phyloP scores from a whole-genome alignment of 768 basidiomycete genomes.

The Lactifluus subvellereus region DNA sequence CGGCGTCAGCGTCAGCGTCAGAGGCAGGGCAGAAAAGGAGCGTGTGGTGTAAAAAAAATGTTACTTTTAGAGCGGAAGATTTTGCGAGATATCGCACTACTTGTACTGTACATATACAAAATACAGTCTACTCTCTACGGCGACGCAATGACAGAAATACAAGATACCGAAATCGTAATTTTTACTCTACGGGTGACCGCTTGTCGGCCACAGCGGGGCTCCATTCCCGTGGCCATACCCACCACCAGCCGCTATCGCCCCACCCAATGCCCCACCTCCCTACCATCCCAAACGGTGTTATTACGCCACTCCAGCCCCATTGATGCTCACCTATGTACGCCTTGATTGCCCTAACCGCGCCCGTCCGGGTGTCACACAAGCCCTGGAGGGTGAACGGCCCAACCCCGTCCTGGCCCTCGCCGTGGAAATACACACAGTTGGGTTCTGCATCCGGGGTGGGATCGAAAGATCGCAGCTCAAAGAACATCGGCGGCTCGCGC shows the following conservation, averaged over 20 bases:
- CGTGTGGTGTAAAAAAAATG: neutral
- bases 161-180: too few species aligned
- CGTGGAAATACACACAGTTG: neutral
- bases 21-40: conserved; percentile 29
- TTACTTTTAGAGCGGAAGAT: neutral
- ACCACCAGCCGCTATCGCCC: neutral
- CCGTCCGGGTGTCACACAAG: neutral
- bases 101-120: too few species aligned
- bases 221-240: conserved; percentile 18
- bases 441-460: neutral
- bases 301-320: neutral
- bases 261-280: neutral
- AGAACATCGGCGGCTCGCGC: conserved; percentile 1
- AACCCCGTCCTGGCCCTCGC: neutral
- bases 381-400: conserved; percentile 2
- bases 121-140: too few species aligned
- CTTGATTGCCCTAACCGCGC: neutral
- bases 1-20: conserved; percentile 64
- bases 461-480: neutral
- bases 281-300: conserved; percentile 16
- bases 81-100: neutral
- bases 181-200: neutral
- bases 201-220: neutral
- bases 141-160: too few species aligned
- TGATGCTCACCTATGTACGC: neutral